Base-by-base conservation (phyloP, 768 basidiomycete genomes). In the Cyathus striatus region DNA sequence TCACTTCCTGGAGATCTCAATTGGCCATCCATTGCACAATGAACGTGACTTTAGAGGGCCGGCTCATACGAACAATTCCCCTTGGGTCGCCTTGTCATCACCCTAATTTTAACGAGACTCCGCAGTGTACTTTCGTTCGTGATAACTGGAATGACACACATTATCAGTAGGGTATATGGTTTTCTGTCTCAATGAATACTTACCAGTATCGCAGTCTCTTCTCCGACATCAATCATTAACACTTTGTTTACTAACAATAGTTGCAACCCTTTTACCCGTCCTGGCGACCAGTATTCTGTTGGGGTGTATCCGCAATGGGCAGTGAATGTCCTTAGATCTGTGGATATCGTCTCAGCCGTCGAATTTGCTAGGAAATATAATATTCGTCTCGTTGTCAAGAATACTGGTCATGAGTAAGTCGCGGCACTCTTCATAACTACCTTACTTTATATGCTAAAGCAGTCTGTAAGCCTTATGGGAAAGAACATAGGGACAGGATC, bases 391-490 rank as follows among this genome's bases (percentile, higher is more conserved):
- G n/a, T n/a, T n/a, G n/a, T n/a, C n/a, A n/a, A n/a, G n/a, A n/a
- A n/a, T n/a, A n/a, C n/a, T n/a, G n/a, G n/a, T n/a, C n/a, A n/a
- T n/a, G n/a, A n/a, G n/a, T n/a, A n/a, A n/a, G n/a, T n/a, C n/a
- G n/a, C n/a, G n/a, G n/a, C n/a, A n/a, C n/a, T n/a, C n/a, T n/a
- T n/a, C n/a, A n/a, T n/a, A n/a, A n/a, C n/a, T n/a, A n/a, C n/a
- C n/a, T n/a, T n/a, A n/a, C n/a, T n/a, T n/a, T n/a, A n/a, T n/a
- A n/a, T n/a, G n/a, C n/a, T n/a, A n/a, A n/a, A n/a, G n/a, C n/a
- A n/a, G n/a, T n/a, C n/a, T n/a, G n/a, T n/a, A n/a, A 37, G 35
- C 21, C 21, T n/a, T 37, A 37, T 37, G 35, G 35, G 35, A n/a
- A 37, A 37, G 21, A n/a, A 14, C 35, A 37, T 20, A 14, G 35